A percentile compares a stretch with the other conserved stretches of the same genome.
Evolutionary conservation across 2,329 filamentous ascomycete species (phyloP).

Genomic region (Colletotrichum salicis): DNA sequence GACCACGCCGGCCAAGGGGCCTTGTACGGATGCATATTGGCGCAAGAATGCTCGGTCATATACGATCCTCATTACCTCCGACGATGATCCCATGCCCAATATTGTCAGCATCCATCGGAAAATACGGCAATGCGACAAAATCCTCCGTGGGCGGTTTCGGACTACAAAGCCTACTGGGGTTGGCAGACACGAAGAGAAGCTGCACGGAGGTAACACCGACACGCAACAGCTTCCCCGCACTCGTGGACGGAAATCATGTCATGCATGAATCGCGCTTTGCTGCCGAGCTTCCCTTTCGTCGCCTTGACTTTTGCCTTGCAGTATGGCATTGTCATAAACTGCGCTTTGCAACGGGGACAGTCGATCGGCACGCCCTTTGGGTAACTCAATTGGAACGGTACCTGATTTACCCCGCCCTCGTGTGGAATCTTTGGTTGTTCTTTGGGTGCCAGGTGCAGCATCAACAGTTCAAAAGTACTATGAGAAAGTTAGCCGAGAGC

Average conservation of each 20-base stretch:
- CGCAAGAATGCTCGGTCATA: background rate
- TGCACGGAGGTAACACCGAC: background rate
- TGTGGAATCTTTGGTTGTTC: constrained; percentile 5
- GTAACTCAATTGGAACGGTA: constrained; percentile 26
- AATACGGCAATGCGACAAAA: constrained; percentile 12
- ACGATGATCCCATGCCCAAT: background rate
- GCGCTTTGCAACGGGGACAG: background rate
- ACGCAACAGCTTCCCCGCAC: constrained; percentile 18
- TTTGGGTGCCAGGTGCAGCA: background rate
- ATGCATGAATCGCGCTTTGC: constrained; percentile 32
- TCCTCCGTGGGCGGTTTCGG: constrained; percentile 26
- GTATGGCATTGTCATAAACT: constrained; percentile 25
- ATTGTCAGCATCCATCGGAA: background rate
- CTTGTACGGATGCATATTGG: background rate
- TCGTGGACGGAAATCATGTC: constrained; percentile 1
- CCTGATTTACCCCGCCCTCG: constrained; percentile 25
- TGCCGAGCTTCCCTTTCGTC: constrained; percentile 1
- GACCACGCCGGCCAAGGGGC: background rate
- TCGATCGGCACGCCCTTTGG: constrained; percentile 14
- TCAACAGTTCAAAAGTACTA: background rate
- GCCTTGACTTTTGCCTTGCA: constrained; percentile 22
- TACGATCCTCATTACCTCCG: background rate
- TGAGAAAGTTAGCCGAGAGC: background rate
- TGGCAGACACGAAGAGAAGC: background rate
- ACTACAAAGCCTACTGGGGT: constrained; percentile 17